These are phyloP conservation scores for Fomitopsis serialis DNA, from an alignment of 768 basidiomycete genomes.

Conservation along the genomic window DNA sequence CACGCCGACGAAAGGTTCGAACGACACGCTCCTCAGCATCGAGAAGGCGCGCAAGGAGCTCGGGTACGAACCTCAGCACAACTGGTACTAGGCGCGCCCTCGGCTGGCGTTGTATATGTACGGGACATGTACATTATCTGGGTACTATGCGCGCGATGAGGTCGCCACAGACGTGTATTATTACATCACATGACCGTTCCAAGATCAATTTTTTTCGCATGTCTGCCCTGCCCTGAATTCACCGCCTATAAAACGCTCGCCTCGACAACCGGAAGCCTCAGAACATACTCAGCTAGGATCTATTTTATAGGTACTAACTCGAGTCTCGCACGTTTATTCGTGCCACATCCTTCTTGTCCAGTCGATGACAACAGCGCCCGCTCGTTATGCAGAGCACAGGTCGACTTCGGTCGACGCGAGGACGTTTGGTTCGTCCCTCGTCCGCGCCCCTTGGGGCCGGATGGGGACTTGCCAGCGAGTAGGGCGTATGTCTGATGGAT, in stretches of 20 bases:
- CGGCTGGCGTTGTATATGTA: neutral
- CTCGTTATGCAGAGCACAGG: slow-evolving; percentile 38
- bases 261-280: slow-evolving; percentile 22
- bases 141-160: no score
- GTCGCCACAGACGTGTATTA: no score
- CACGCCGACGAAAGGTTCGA: neutral
- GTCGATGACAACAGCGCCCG: slow-evolving; percentile 32
- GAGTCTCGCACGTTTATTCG: slow-evolving; percentile 41
- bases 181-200: neutral
- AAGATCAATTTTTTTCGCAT: neutral
- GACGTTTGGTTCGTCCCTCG: slow-evolving; percentile 28
- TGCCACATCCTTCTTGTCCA: slow-evolving; percentile 37
- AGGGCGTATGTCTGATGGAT: slow-evolving; percentile 38
- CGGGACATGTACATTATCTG: no score
- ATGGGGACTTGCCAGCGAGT: slow-evolving; percentile 29
- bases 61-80: neutral
- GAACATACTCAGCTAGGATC: slow-evolving; percentile 37
- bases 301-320: slow-evolving; percentile 33
- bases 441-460: slow-evolving; percentile 19
- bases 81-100: neutral
- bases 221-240: slow-evolving; percentile 2
- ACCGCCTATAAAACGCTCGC: slow-evolving; percentile 9
- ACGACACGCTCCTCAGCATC: slow-evolving; percentile 5
- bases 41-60: slow-evolving; percentile 1
- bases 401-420: slow-evolving; percentile 26